phyloP scores from a whole-genome alignment of 495 filamentous ascomycete genomes.

The Hypomontagnella submonticulosa region DNA sequence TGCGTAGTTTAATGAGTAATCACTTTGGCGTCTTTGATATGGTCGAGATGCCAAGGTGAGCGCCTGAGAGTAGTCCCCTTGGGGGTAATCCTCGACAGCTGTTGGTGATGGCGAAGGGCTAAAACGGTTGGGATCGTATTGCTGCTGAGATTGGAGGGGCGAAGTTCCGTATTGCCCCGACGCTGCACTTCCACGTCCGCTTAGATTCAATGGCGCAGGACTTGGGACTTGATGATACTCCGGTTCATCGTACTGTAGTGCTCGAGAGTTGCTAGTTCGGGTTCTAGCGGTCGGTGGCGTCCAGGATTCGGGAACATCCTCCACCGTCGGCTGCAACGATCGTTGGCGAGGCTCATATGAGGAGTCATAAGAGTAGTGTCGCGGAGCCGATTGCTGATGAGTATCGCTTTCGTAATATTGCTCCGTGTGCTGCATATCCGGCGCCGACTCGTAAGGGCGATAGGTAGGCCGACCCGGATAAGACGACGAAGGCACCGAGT shows the following conservation, averaged over 20 bases:
- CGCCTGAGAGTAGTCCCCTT: slow-evolving; percentile 48
- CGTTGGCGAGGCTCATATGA: slow-evolving; percentile 56
- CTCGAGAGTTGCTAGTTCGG: slow-evolving; percentile 56
- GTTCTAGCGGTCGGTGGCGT: slow-evolving; percentile 55
- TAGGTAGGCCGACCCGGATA: slow-evolving; percentile 62
- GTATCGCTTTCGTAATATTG: slow-evolving; percentile 48
- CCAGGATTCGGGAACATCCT: slow-evolving; percentile 69
- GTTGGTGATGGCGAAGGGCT: slow-evolving; percentile 39
- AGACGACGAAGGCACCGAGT: slow-evolving; percentile 50
- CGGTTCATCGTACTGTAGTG: slow-evolving; percentile 48
- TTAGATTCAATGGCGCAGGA: slow-evolving; percentile 61
- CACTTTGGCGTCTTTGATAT: slow-evolving; percentile 38
- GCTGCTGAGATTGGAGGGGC: slow-evolving; percentile 34
- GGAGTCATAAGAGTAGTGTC: slow-evolving; percentile 63
- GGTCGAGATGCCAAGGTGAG: slow-evolving; percentile 42
- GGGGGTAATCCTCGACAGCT: slow-evolving; percentile 42
- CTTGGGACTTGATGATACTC: slow-evolving; percentile 53
- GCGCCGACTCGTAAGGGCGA: slow-evolving; percentile 57
- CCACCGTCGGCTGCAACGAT: slow-evolving; percentile 74
- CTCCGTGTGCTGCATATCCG: slow-evolving; percentile 42
- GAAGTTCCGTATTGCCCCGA: slow-evolving; percentile 47
- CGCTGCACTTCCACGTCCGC: slow-evolving; percentile 52
- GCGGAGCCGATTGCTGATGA: slow-evolving; percentile 48
- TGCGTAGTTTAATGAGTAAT: slow-evolving; percentile 41
- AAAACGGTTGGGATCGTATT: slow-evolving; percentile 38